These are phyloP conservation scores for Pythium insidiosum DNA, from an alignment of 352 stramenopile genomes.

Conservation along the genomic window DNA sequence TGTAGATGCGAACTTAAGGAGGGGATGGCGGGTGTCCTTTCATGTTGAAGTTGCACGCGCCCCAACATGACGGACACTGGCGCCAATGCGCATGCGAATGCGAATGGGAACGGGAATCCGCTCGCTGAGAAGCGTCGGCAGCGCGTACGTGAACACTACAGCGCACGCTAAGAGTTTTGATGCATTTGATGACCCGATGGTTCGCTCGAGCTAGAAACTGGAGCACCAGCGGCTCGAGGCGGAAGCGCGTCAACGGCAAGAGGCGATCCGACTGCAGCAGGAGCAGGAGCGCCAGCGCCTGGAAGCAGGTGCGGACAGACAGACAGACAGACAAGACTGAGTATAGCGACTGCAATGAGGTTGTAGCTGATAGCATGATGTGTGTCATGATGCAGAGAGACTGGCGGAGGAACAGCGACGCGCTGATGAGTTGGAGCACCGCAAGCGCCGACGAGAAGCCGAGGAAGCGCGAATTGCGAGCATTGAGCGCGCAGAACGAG, in stretches of 20 bases:
- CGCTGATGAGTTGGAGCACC: slow-evolving; percentile 24
- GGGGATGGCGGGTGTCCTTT: too few species aligned
- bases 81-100: not conserved
- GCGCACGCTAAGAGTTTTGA: not conserved
- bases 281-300: slow-evolving; percentile 34
- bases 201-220: slow-evolving; percentile 34
- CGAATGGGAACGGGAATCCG: slow-evolving; percentile 4
- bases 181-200: not conserved
- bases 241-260: slow-evolving; percentile 33
- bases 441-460: slow-evolving; percentile 10
- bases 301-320: slow-evolving; percentile 40
- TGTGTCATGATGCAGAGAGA: slow-evolving; percentile 16
- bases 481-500: slow-evolving; percentile 29
- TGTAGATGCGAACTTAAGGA: not conserved
- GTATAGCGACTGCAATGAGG: not conserved
- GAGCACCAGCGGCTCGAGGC: slow-evolving; percentile 62
- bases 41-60: slow-evolving; percentile 1
- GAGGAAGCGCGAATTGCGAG: slow-evolving; percentile 33
- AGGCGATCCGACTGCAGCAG: slow-evolving; percentile 28
- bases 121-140: slow-evolving; percentile 22
- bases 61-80: not conserved
- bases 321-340: too few species aligned
- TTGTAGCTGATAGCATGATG: not conserved
- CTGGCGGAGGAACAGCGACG: slow-evolving; percentile 24
- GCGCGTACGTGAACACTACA: slow-evolving; percentile 7